phyloP scores from a whole-genome alignment of 2,329 filamentous ascomycete species.

The Fusarium sp. region DNA sequence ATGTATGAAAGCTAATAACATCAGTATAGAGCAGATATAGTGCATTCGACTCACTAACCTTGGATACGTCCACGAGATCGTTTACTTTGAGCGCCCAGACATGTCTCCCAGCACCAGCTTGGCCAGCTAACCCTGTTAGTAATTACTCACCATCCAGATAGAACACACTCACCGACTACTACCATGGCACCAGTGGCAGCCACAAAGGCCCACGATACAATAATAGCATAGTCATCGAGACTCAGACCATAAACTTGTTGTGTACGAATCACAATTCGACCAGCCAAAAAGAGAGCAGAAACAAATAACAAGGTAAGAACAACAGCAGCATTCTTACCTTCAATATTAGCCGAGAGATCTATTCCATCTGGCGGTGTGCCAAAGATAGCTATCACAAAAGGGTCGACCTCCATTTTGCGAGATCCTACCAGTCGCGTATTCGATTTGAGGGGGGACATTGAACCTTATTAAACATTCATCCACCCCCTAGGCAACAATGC shows the following conservation, averaged over 20 bases:
- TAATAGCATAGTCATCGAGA: constrained; percentile 13
- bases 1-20: neutral
- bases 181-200: constrained; percentile 3
- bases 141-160: accelerated
- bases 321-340: constrained; percentile 3
- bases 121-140: neutral
- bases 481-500: neutral
- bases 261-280: neutral
- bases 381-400: neutral
- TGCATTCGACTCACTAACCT: neutral
- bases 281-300: constrained; percentile 8
- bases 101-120: constrained; percentile 17
- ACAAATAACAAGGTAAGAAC: constrained; percentile 6
- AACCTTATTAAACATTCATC: neutral
- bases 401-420: constrained; percentile 9
- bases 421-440: no score
- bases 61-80: neutral
- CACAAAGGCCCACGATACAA: constrained; percentile 14
- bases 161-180: neutral
- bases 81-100: constrained; percentile 17
- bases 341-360: constrained; percentile 1
- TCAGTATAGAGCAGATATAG: neutral
- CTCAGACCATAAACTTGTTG: constrained; percentile 13
- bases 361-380: constrained; percentile 9
- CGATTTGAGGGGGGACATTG: neutral